Evolutionary conservation across 1,284 basidiomycete genomes (phyloP).

Genomic region (Apiotrichum domesticum): DNA sequence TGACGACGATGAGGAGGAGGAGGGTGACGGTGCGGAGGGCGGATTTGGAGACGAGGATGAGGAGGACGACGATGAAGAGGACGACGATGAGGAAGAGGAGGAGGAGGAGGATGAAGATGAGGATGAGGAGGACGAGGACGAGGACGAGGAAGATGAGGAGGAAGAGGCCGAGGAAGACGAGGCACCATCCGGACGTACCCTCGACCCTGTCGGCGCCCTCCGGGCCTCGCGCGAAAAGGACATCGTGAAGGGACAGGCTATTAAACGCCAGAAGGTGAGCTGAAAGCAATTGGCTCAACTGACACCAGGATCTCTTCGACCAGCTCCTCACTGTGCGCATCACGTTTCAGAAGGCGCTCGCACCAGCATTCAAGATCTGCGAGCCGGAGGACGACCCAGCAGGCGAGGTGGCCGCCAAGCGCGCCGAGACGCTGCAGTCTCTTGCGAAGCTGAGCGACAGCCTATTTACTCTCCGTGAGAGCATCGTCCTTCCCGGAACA

Average conservation of each 20-base stretch:
- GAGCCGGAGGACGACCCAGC: constrained; percentile 20
- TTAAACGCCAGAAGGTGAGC: constrained; percentile 73
- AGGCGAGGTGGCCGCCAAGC: constrained; percentile 23
- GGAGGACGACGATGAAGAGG: constrained; percentile 40
- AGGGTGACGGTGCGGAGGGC: constrained; percentile 54
- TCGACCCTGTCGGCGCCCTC: constrained; percentile 49
- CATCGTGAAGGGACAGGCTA: constrained; percentile 64
- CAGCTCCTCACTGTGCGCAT: constrained; percentile 78
- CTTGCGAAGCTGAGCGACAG: constrained; percentile 36
- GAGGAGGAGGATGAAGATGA: constrained; percentile 49
- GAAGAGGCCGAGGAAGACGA: constrained; percentile 37
- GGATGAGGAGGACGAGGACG: constrained; percentile 48
- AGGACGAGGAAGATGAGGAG: constrained; percentile 47
- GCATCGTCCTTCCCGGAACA: constrained; percentile 24
- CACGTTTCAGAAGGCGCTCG: constrained; percentile 72
- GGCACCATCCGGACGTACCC: constrained; percentile 20
- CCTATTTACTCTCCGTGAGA: constrained; percentile 63
- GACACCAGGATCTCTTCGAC: constrained; percentile 68
- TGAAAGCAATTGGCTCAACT: background rate
- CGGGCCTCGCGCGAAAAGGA: constrained; percentile 44
- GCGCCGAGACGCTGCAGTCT: constrained; percentile 27
- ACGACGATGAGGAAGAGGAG: constrained; percentile 30
- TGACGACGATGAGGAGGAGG: constrained; percentile 37
- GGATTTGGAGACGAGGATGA: constrained; percentile 62
- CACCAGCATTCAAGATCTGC: constrained; percentile 46